These are phyloP conservation scores for Cylindrodendrum hubeiense DNA, from an alignment of 2,329 filamentous ascomycete genomes.

Conservation along the genomic window DNA sequence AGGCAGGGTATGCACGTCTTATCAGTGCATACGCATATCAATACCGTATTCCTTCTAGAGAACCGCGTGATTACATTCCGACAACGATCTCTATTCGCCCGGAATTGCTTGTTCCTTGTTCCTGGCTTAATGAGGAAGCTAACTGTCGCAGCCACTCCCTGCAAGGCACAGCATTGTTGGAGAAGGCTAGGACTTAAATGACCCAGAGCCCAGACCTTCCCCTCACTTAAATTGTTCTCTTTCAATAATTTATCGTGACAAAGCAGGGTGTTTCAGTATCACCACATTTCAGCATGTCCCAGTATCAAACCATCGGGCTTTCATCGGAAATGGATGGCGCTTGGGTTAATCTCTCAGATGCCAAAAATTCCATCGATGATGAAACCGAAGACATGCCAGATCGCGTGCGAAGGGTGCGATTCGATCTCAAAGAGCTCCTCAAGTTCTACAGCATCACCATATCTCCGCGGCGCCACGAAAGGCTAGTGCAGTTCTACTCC, in stretches of 20 bases:
- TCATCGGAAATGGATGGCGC: conserved; percentile 22
- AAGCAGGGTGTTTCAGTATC: background rate
- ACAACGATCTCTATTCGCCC: background rate
- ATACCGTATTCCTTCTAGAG: conserved; percentile 1
- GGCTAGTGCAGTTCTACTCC: conserved; percentile 56
- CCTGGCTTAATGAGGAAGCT: conserved; percentile 12
- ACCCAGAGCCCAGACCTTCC: conserved; percentile 10
- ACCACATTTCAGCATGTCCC: conserved; percentile 14
- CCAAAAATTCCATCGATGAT: background rate
- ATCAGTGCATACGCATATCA: conserved; percentile 6
- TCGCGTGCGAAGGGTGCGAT: conserved; percentile 56
- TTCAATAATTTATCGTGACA: background rate
- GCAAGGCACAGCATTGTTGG: conserved; percentile 1
- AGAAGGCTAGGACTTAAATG: conserved; percentile 11
- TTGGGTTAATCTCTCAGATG: conserved; percentile 21
- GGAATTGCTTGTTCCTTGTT: background rate
- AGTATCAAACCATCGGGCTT: conserved; percentile 6
- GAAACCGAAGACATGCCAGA: conserved; percentile 53
- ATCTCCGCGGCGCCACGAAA: conserved; percentile 54
- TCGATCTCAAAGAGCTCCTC: conserved; percentile 61
- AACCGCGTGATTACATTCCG: background rate
- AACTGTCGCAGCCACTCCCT: conserved; percentile 3
- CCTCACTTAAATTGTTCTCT: conserved; percentile 8
- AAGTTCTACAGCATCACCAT: conserved; percentile 62
- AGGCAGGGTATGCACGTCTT: conserved; percentile 8